These are phyloP conservation scores for Arabis hirsuta DNA, from an alignment of 345 rosid species.

Conservation along the genomic window DNA sequence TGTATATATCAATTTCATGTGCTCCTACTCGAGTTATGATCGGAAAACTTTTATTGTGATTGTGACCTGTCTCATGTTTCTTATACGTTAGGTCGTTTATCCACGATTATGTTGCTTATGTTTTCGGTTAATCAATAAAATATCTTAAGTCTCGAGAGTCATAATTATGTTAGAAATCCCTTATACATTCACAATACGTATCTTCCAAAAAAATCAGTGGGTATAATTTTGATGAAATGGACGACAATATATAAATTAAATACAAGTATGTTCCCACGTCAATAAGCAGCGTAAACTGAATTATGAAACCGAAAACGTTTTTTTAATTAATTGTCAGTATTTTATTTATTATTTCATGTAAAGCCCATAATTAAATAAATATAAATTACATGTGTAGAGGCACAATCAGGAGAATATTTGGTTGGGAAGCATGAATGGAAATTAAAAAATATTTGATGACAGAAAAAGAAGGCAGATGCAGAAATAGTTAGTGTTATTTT, in stretches of 20 bases:
- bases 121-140: constrained; percentile 31
- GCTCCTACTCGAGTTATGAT: constrained; percentile 30
- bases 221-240: constrained; percentile 2
- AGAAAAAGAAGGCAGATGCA: background rate
- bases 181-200: constrained; percentile 24
- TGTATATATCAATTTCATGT: background rate
- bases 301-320: constrained; percentile 13
- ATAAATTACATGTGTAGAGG: constrained; percentile 4
- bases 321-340: background rate
- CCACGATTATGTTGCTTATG: constrained; percentile 41
- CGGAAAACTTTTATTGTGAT: constrained; percentile 27
- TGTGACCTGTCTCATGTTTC: constrained; percentile 39
- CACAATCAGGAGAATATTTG: constrained; percentile 26
- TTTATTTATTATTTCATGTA: background rate
- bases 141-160: constrained; percentile 30
- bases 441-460: background rate
- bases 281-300: constrained; percentile 16
- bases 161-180: constrained; percentile 34
- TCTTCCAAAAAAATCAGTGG: constrained; percentile 26
- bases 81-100: constrained; percentile 35
- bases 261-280: constrained; percentile 36
- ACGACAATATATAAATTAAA: constrained; percentile 21
- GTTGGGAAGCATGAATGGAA: constrained; percentile 5
- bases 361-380: background rate
- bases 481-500: constrained; percentile 8